phyloP scores from a whole-genome alignment of 495 filamentous ascomycete genomes.

The Aspergillus nidulans region DNA sequence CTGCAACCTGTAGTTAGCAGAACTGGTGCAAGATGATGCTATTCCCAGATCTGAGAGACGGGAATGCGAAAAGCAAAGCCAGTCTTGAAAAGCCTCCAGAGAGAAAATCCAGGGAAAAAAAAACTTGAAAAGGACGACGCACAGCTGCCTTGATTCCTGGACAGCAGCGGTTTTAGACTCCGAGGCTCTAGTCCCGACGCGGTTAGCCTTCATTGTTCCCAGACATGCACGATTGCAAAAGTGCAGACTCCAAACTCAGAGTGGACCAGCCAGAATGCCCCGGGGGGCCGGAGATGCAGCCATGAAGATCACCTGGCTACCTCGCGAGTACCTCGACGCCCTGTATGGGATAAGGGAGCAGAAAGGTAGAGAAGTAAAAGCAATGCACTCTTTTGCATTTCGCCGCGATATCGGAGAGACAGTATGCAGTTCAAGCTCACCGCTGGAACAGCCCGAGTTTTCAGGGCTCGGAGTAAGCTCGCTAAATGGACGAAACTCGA shows the following conservation, averaged over 20 bases:
- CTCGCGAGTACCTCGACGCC: neutral
- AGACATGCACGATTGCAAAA: slow-evolving; percentile 13
- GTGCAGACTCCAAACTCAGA: neutral
- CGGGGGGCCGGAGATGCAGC: slow-evolving; percentile 12
- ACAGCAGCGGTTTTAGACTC: slow-evolving; percentile 6
- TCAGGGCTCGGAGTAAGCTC: neutral
- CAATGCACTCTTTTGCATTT: neutral
- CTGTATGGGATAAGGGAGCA: slow-evolving; percentile 7
- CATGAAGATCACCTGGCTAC: slow-evolving; percentile 16
- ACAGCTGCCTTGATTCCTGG: slow-evolving; percentile 16
- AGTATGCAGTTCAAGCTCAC: neutral
- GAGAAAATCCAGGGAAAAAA: no score
- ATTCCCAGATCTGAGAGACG: neutral
- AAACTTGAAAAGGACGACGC: slow-evolving; percentile 12
- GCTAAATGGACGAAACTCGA: no score
- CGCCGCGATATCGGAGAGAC: neutral
- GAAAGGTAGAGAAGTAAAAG: neutral
- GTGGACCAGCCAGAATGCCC: slow-evolving; percentile 19
- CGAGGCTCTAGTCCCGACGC: slow-evolving; percentile 13
- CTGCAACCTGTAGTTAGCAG: neutral
- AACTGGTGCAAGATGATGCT: slow-evolving; percentile 2
- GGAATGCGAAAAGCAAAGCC: neutral
- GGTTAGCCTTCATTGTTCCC: slow-evolving; percentile 12
- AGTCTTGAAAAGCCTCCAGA: neutral
- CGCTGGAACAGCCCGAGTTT: neutral